A percentile compares a stretch with the other conserved stretches of the same genome.
Conservation (phyloP, 805 yeast genomes). For the Maudiozyma turicensis region DNA sequence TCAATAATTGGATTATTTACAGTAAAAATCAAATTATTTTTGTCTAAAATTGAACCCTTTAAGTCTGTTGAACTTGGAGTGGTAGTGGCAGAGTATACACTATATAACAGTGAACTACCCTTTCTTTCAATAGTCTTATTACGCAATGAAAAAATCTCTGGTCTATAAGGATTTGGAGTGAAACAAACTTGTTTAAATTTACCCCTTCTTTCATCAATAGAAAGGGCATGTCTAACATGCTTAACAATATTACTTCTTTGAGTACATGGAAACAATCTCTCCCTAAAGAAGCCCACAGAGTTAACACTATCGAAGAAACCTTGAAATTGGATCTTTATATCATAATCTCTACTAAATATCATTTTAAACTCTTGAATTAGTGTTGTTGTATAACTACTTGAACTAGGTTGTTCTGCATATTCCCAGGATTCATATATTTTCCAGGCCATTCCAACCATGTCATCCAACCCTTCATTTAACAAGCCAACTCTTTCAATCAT, state of each 20-base stretch:
- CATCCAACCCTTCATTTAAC: constrained; percentile 44
- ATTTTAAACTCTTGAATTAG: constrained; percentile 44
- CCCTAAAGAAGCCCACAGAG: constrained; percentile 53
- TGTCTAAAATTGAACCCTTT: neutral
- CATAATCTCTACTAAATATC: constrained; percentile 39
- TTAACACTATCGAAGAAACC: constrained; percentile 65
- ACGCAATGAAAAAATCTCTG: constrained; percentile 19
- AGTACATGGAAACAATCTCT: constrained; percentile 49
- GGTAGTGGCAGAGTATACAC: neutral
- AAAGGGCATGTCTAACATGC: constrained; percentile 58
- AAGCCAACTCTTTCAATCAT: constrained; percentile 60
- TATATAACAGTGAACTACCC: neutral
- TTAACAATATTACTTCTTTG: constrained; percentile 41
- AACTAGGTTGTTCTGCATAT: constrained; percentile 47
- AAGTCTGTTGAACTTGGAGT: neutral
- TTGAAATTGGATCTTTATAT: constrained; percentile 43
- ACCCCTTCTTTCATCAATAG: constrained; percentile 57
- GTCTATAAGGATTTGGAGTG: constrained; percentile 33
- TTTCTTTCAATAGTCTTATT: constrained; percentile 5
- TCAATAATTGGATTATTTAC: neutral
- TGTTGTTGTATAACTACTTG: constrained; percentile 34
- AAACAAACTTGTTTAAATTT: constrained; percentile 52
- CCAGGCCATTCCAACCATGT: constrained; percentile 54
- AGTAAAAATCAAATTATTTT: too few relatives aligned
- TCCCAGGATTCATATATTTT: constrained; percentile 50